Evolutionary conservation across 108 stramenopile genomes (phyloP).

Genomic region (Pseudonitzschia pungens): DNA sequence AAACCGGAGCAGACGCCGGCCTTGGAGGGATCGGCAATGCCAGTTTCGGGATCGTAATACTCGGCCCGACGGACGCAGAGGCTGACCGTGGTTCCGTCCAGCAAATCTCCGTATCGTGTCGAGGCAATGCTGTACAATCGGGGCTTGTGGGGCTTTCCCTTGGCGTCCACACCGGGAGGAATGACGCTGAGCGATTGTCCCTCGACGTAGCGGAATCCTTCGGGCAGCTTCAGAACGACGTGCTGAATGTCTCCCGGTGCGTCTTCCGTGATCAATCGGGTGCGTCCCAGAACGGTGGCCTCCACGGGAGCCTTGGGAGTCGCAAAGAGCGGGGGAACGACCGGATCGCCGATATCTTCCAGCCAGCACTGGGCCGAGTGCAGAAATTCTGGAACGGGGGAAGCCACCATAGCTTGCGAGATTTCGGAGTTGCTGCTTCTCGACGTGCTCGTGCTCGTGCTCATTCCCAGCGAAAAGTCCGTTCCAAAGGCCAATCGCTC

Average conservation of each 20-base stretch:
- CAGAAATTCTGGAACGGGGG: constrained; percentile 19
- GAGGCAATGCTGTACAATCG: constrained; percentile 86
- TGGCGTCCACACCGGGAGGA: constrained; percentile 62
- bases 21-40: constrained; percentile 59
- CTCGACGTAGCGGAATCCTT: constrained; percentile 85
- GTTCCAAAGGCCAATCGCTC: constrained; percentile 40
- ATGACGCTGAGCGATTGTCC: constrained; percentile 83
- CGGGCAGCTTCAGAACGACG: constrained; percentile 63
- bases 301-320: constrained; percentile 67
- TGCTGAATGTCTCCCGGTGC: constrained; percentile 90
- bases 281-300: constrained; percentile 72
- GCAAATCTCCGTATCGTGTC: constrained; percentile 82
- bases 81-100: constrained; percentile 76
- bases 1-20: constrained; percentile 79
- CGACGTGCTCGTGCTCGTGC: not conserved
- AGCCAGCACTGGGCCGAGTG: constrained; percentile 73
- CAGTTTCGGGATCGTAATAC: constrained; percentile 67
- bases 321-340: constrained; percentile 63
- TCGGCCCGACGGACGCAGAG: constrained; percentile 88
- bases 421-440: not conserved
- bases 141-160: constrained; percentile 68
- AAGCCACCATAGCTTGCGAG: not conserved
- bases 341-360: constrained; percentile 62
- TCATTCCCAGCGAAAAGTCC: not conserved
- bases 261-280: constrained; percentile 61